Evolutionary conservation across 169 alveolate genomes (phyloP).

Genomic region (Eimeria acervulina): DNA sequence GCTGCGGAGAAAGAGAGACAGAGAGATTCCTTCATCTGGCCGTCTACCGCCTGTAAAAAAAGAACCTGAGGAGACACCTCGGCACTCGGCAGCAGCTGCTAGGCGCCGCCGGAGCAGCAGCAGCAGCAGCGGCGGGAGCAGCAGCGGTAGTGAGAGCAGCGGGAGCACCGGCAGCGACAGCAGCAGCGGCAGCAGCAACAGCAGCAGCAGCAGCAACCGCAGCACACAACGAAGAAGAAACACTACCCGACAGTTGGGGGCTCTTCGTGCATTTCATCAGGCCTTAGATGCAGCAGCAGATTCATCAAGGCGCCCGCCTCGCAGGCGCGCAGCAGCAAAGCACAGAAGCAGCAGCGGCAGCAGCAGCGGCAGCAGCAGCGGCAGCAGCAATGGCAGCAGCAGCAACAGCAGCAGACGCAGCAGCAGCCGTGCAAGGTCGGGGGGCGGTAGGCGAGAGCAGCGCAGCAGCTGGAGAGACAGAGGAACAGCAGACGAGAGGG

Average conservation of each 20-base stretch:
- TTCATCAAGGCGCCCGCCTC: background rate
- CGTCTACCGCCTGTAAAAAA: no score
- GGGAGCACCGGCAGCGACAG: constrained; percentile 15
- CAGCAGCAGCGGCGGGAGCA: background rate
- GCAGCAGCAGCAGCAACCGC: background rate
- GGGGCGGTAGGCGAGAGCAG: background rate
- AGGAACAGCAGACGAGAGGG: background rate
- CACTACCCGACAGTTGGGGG: background rate
- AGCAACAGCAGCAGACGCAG: constrained; percentile 32
- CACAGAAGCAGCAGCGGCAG: constrained; percentile 54
- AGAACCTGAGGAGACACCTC: no score
- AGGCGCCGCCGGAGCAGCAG: no score
- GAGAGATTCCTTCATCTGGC: background rate
- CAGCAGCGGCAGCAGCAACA: background rate
- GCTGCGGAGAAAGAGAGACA: background rate
- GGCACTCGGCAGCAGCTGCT: background rate
- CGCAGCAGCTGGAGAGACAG: background rate
- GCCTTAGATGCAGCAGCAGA: background rate
- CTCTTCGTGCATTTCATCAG: background rate
- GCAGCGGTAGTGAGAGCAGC: background rate
- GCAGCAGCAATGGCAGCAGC: constrained; percentile 33
- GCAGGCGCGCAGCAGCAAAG: constrained; percentile 28
- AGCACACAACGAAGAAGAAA: background rate
- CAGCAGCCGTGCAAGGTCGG: no score
- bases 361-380: constrained; percentile 34